A percentile compares a stretch with the other conserved stretches of the same genome.
These are phyloP conservation scores for Populus hybrid DNA, from an alignment of 441 rosid genomes.

Conservation along the genomic window DNA sequence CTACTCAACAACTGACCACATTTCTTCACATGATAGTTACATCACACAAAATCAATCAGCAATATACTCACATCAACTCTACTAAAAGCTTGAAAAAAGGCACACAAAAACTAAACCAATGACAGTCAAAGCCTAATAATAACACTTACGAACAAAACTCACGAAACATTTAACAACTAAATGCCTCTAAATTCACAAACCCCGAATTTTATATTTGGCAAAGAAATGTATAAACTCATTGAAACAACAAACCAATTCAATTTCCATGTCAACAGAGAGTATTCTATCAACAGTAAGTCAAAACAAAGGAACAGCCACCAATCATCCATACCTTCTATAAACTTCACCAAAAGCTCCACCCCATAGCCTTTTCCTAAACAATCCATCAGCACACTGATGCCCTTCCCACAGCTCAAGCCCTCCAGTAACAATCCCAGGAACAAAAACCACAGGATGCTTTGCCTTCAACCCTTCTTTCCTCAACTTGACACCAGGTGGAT, in stretches of 20 bases:
- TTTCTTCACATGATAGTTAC: background rate
- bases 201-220: background rate
- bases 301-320: background rate
- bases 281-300: background rate
- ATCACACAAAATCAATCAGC: background rate
- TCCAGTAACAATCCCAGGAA: constrained; percentile 93
- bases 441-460: constrained; percentile 86
- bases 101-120: background rate
- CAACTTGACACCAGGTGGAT: constrained; percentile 82
- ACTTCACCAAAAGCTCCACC: constrained; percentile 95
- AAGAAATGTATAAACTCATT: background rate
- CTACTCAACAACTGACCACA: background rate
- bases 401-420: constrained; percentile 99
- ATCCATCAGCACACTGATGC: constrained; percentile 73
- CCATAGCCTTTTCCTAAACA: constrained; percentile 91
- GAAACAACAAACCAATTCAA: constrained; percentile 1
- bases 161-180: background rate
- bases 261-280: constrained; percentile 3
- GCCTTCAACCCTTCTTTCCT: constrained; percentile 69
- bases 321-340: constrained; percentile 57
- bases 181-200: background rate
- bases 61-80: background rate
- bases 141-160: background rate
- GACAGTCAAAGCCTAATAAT: background rate
- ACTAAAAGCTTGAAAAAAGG: background rate